phyloP scores from a whole-genome alignment of 192 early-diverging fungal species.

The Umbelopsis sp. region DNA sequence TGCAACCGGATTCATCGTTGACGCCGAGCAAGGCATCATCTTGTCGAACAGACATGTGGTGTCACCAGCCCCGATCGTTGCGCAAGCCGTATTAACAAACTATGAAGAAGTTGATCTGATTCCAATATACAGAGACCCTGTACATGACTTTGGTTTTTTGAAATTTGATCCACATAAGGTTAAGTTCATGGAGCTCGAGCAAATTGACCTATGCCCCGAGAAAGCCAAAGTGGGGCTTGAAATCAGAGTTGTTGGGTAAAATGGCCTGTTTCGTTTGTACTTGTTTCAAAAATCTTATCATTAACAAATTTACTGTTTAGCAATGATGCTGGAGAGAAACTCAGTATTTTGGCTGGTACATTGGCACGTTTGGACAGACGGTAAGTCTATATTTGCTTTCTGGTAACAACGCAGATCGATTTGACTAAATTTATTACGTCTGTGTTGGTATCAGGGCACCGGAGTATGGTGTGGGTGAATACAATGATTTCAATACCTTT shows the following conservation, averaged over 20 bases:
- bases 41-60: constrained; percentile 83
- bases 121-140: constrained; percentile 78
- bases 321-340: constrained; percentile 81
- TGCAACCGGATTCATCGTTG: constrained; percentile 80
- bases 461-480: constrained; percentile 67
- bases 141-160: constrained; percentile 86
- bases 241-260: constrained; percentile 72
- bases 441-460: constrained; percentile 51
- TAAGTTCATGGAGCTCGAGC: constrained; percentile 68
- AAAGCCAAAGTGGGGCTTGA: constrained; percentile 74
- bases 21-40: constrained; percentile 73
- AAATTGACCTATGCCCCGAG: constrained; percentile 71
- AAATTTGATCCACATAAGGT: constrained; percentile 71
- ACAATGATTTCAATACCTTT: constrained; percentile 85
- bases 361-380: constrained; percentile 73
- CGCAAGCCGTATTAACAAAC: constrained; percentile 73
- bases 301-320: constrained; percentile 5
- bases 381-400: constrained; percentile 9
- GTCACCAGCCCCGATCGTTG: constrained; percentile 71
- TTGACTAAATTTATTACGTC: background rate
- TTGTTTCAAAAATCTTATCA: background rate
- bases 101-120: constrained; percentile 75
- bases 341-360: constrained; percentile 75
- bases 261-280: background rate
- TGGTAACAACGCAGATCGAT: background rate